Base-by-base conservation (phyloP, 1,284 basidiomycete species). In the Fomitiporia mediterranea region DNA sequence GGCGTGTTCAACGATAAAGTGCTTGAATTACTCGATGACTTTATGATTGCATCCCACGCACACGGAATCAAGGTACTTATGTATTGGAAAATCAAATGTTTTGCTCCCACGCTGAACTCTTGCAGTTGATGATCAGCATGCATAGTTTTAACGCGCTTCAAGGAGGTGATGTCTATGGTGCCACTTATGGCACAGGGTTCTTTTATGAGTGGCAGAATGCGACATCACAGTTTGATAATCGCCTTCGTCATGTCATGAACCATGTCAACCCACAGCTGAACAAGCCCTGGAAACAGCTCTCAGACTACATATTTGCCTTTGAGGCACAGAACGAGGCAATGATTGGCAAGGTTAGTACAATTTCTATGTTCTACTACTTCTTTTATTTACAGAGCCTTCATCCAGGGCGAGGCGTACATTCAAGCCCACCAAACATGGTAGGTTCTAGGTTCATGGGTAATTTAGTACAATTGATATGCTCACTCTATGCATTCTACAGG, bases 271-370 rank as follows among this genome's bases (percentile, higher is more conserved):
- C 65, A 1, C 64, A 69, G 15, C 64, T 77, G 28, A 70, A 70
- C 0, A 67, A 69, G 53, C 70, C 72, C 0, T 77, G 76, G 75
- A 72, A 72, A 46, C 68, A 75, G 58, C 67, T 77, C 2, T 69
- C 65, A 42, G 68, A 70, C 7, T 74, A 76, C 56, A 75, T 79
- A 53, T 77, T 77, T 55, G 76, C 72, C 0, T 69, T 72, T 49
- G 70, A 75, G 64, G 73, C 74, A 7, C 70, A 77, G 64, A 77
- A 78, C 53, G 75, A 76, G 62, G 70, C 72, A 1, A 67, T 65
- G 66, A 69, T 68, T 35, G 63, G 64, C n/a, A 62, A 64, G 59
- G 61, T 61, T 32, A 27, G 43, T 50, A n/a, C 13, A 34, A n/a
- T 17, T 28, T 46, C 25, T 9, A 37, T 28, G 49, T 57, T 2